phyloP scores from a whole-genome alignment of 495 filamentous ascomycete species.

The Podospora tetraspora region DNA sequence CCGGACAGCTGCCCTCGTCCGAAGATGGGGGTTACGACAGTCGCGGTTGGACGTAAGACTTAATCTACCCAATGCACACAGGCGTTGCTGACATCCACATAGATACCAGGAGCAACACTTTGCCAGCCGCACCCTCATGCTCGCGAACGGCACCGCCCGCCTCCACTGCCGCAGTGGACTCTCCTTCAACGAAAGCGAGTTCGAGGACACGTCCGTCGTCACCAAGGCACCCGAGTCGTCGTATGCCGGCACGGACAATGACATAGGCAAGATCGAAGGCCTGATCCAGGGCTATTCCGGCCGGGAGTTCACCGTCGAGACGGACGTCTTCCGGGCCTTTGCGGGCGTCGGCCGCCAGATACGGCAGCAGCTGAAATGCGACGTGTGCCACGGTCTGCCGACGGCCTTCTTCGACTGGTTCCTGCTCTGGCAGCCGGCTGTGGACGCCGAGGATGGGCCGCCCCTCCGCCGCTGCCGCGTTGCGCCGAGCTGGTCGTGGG shows the following conservation, averaged over 20 bases:
- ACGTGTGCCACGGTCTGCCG: conserved; percentile 19
- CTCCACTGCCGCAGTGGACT: neutral
- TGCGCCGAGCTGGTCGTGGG: conserved; percentile 22
- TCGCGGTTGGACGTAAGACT: conserved; percentile 16
- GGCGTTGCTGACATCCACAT: neutral
- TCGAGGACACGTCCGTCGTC: conserved; percentile 3
- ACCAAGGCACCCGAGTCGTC: neutral
- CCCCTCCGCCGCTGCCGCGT: neutral
- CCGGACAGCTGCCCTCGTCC: conserved; percentile 2
- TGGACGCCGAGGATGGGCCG: neutral
- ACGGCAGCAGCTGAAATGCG: conserved; percentile 4
- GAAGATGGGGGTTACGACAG: neutral
- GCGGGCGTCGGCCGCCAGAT: conserved; percentile 18
- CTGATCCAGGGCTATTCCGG: conserved; percentile 15
- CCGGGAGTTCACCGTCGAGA: conserved; percentile 6
- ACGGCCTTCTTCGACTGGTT: conserved; percentile 22
- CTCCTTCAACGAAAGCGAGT: conserved; percentile 2
- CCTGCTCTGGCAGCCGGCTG: conserved; percentile 21
- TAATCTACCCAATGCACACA: no score
- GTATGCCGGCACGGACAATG: conserved; percentile 1
- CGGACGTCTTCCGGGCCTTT: conserved; percentile 17
- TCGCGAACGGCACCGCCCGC: neutral
- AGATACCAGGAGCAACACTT: neutral
- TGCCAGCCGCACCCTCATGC: neutral
- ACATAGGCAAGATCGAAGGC: conserved; percentile 18